Base-by-base conservation (phyloP, 2,329 filamentous ascomycete genomes). In the Coleophoma eucalyptorum region DNA sequence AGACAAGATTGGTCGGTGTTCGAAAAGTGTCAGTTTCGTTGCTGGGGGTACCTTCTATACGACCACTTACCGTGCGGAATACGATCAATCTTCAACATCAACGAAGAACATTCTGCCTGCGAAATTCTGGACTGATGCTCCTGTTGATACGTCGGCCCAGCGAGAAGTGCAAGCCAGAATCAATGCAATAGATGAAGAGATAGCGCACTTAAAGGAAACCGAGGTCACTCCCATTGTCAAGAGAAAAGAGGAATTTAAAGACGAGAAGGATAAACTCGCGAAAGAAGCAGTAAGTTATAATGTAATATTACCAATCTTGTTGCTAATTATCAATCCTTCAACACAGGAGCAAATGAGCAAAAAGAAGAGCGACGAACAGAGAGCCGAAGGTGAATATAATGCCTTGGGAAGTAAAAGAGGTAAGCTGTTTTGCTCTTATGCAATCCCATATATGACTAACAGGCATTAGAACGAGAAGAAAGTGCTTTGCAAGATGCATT, bases 51-150 rank as follows among this genome's bases (percentile, higher is more conserved):
- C 83, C 46, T 71, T 68, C 8, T 92, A 88, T 66, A 76, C 75
- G 18, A 79, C 94, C 47, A 77, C 76, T 5, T 82, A 88, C 15
- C 84, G 93, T 44, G 78, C 75, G 56, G 93, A 97, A 65, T 97
- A 97, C 67, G 90, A 90, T 2, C 73, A 78, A 44, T 90, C 87
- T 44, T 90, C 89, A 1, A 91, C 88, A 1, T 75, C 77, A 19
- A 84, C 87, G 13, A 80, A 75, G 34, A 73, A 73, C 49, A 71
- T 97, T 13, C 73, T 67, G 15, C 69, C 68, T 2, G 90, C 90
- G 4, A 72, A 65, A 34, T 81, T 80, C 62, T 97, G 94, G 84
- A 91, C 85, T 1, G 83, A 90, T 43, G 84, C 89, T 54, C 86
- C 89, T 3, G 78, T 91, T 6, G 89, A 96, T 63, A 70, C 71